Evolutionary conservation across 2,329 filamentous ascomycete genomes (phyloP), one percentile per base, ranked within the genome.

Genomic region (Eurotiales sp.): DNA sequence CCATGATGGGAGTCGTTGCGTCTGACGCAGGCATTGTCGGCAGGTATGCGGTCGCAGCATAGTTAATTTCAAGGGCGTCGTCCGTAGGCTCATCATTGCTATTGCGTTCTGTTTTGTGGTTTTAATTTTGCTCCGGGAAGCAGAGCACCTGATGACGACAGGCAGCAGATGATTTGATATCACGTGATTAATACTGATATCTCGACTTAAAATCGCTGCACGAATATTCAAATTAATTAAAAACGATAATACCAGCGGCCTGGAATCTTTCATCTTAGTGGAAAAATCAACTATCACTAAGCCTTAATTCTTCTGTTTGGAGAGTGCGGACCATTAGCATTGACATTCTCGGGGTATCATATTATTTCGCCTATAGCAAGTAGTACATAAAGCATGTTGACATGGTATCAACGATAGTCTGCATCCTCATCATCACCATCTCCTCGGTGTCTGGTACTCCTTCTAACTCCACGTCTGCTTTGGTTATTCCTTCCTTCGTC

Each of bases 1-100:
- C 11, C 27, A 17, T 21, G 37, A 15, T 21, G n/a, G 47, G 15
- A 22, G n/a, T 12, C 39, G 47, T 25, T 42, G 39, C 22, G 32
- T 30, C 46, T 49, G 47, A 4, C 47, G 47, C 15, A 50, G 29
- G 22, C 47, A 50, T 37, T 50, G 47, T 11, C 47, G 47, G 29
- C 47, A 50, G 21, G 40, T 15, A 21, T 37, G 19, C 27, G 47
- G 39, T 27, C 39, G 47, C 29, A 50, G 29, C 47, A 50, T 50
- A 17, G 15, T 37, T 7, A 17, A 11, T 37, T 37, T 21, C 17
- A 8, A 21, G 17, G n/a, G 39, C 8, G 10, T 43, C 10, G 19
- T 25, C 17, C 17, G 34, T 37, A 12, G 8, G 8, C 19, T 36
- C 32, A 36, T 37, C 14, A 22, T 27, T 27, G 25, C 25, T 27